Evolutionary conservation across 2,329 filamentous ascomycete genomes (phyloP), one percentile per base, ranked within the genome.

Genomic region (Sclerotinia trifoliorum): DNA sequence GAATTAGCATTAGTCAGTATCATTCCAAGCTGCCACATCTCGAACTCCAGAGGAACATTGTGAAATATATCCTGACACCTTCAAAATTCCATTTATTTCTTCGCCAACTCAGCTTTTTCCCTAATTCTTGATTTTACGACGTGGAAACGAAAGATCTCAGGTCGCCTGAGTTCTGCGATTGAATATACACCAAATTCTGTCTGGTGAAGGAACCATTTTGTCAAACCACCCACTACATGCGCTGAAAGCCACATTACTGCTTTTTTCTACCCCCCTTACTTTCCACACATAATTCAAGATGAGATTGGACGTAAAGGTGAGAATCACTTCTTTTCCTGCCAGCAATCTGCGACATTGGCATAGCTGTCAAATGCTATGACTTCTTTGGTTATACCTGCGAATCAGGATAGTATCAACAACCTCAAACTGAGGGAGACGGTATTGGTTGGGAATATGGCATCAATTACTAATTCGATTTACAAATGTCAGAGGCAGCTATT

Each of bases 401-500:
- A 44, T 54, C 42, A 57, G 39, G 54, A 65, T 39, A 58, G 65
- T 46, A 65, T 55, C 65, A 71, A 70, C 55, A 73, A 72, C 26
- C 66, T 73, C 61, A 68, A 74, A 46, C 65, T 74, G 67, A 68
- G 71, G 48, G 69, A 75, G 65, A 71, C 65, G 5, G 56, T 71
- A 64, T 52, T 70, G 21, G 60, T 74, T 48, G 70, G 70, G 51
- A 72, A 56, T 35, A 73, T 75, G 70, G 26, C 51, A n/a, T 24
- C 51, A 62, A 62, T 42, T 67, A 71, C 79, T 80, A 74, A 79
- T 71, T 78, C 76, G 68, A 69, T 77, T 58, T 80, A 76, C 72
- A 69, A 79, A 67, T 70, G 80, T 78, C 79, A 93, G 90, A 88
- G 89, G 81, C 90, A 93, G 81, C 87, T 93, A 76, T 92, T 93